Evolutionary conservation across 2,329 filamentous ascomycete genomes (phyloP), one percentile per base, ranked within the genome.

Genomic region (Colletotrichum acutatum): DNA sequence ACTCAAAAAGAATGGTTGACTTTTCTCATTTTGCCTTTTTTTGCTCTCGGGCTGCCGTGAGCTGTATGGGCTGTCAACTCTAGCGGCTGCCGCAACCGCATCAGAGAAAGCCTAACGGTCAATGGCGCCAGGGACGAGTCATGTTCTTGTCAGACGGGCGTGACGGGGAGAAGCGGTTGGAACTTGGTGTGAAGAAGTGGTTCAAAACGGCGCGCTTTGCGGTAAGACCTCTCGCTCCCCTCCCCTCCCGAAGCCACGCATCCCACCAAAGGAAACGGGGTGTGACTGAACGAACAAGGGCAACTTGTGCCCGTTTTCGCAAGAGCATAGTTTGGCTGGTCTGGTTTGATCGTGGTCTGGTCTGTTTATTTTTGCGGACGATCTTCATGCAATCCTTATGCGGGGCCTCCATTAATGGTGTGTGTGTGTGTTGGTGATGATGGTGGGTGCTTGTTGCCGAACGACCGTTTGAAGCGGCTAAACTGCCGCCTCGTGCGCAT

Each of bases 91-190:
- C 37, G 60, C 60, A 65, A 49, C 60, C 26, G 56, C 60, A n/a
- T 49, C 16, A 49, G 42, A 49, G 42, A 49, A 66, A 72, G 64
- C 66, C 59, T 64, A 66, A 70, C 66, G 66, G 66, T 61, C 65
- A 32, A 72, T 60, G 70, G 66, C 34, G 66, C 37, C 59, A 60
- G 66, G 52, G 60, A 60, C 70, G 70, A 72, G 70, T 72, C 66
- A 72, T 72, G 70, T 68, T 53, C 16, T 42, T 49, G 42, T 19
- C 42, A n/a, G 42, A n/a, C 42, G 42, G 42, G 42, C 19, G 42
- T 49, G 42, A 49, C 6, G 19, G 42, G 19, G 42, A 49, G 42
- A 37, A 42, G 37, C 37, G 37, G 37, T 42, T 42, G 14, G 37
- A 42, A 42, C 37, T 42, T 42, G 37, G 37, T 42, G 37, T 16